Base-by-base conservation (phyloP, 2,329 filamentous ascomycete genomes). In the Nemania serpens region DNA sequence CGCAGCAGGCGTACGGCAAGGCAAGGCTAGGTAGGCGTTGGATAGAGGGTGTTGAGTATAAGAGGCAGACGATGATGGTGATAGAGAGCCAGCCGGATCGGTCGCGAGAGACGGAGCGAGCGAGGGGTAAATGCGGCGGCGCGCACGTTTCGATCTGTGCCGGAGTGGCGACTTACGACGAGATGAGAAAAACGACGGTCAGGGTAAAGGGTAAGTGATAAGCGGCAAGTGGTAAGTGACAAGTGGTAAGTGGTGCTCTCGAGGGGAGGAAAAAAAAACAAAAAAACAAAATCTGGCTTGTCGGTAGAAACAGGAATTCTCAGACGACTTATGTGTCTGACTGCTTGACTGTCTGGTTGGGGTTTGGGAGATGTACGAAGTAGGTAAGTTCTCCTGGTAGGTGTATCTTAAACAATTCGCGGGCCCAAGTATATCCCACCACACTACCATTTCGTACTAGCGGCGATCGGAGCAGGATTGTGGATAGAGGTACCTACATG, bases 381-480 rank as follows among this genome's bases (percentile, higher is more conserved):
- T 25, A 37, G 39, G 45, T 50, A 48, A 46, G 53, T 58, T 45
- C 61, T 63, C 54, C 49, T 22, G 29, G 29, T 37, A 50, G n/a
- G n/a, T n/a, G 29, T 47, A 47, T 47, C 25, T 50, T 29, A 48
- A 34, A 48, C 46, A 55, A 42, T 42, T 18, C 51, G 51, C 55
- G 17, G 43, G 50, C 47, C 45, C 22, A 47, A 57, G 61, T 34
- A 36, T 18, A 48, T 3, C 25, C 25, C n/a, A n/a, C n/a, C n/a
- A n/a, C n/a, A n/a, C n/a, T n/a, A n/a, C n/a, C n/a, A n/a, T n/a
- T n/a, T n/a, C n/a, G n/a, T n/a, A 43, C 45, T 56, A 58, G 65
- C 61, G 65, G 66, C 65, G 62, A 68, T 67, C 62, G 63, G 60
- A 67, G 62, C 58, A 64, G 62, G 57, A 57, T 62, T 58, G 47